Evolutionary conservation across 768 basidiomycete species (phyloP).

Genomic region (Panaeolus papilionaceus): DNA sequence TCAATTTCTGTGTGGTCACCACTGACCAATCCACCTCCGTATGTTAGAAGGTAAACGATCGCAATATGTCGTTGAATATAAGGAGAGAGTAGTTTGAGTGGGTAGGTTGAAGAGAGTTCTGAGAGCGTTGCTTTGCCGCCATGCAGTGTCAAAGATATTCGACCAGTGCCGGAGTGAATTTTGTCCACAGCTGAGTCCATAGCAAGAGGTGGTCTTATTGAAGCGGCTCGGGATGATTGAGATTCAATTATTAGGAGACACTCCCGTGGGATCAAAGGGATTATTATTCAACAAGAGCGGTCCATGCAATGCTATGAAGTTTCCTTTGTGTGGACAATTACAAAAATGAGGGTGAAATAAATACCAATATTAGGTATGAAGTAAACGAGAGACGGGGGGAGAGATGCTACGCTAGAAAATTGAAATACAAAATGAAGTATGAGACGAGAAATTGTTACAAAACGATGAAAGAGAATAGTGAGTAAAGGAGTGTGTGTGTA

Average conservation of each 20-base stretch:
- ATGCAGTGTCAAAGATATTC: conserved; percentile 58
- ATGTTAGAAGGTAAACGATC: conserved; percentile 80
- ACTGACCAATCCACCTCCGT: conserved; percentile 91
- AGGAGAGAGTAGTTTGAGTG: conserved; percentile 88
- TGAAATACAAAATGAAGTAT: neutral
- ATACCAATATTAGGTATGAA: conserved; percentile 18
- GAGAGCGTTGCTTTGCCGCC: conserved; percentile 68
- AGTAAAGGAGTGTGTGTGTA: conserved; percentile 16
- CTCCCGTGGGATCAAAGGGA: neutral
- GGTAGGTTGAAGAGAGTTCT: conserved; percentile 81
- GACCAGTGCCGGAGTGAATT: conserved; percentile 57
- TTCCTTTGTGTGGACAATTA: conserved; percentile 19
- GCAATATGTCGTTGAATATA: conserved; percentile 59
- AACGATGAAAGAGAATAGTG: conserved; percentile 17
- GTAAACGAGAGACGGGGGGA: neutral
- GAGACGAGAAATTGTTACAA: neutral
- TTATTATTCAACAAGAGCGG: conserved; percentile 11
- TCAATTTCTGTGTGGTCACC: conserved; percentile 76
- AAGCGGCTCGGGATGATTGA: neutral
- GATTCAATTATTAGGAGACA: neutral
- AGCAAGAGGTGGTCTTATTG: conserved; percentile 14
- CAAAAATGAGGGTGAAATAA: conserved; percentile 30
- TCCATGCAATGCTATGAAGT: conserved; percentile 11
- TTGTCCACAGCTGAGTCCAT: conserved; percentile 29
- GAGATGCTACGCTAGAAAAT: neutral